Base-by-base conservation (phyloP, 164 flowering plant species). In the Warburgia ugandensis region DNA sequence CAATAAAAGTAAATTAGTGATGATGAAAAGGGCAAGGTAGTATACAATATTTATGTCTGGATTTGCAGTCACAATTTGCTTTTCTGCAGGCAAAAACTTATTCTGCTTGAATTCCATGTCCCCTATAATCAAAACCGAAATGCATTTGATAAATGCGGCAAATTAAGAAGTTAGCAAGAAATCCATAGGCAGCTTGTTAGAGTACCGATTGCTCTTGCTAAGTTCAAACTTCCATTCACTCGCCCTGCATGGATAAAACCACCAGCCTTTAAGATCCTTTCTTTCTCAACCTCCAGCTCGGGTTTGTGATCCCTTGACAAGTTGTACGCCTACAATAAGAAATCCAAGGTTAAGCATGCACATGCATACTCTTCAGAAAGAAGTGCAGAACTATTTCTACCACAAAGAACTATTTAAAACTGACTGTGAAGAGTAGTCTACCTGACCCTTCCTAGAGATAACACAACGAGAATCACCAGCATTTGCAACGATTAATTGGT, bases 391-490 rank as follows among this genome's bases (percentile, higher is more conserved):
- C n/a, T n/a, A n/a, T n/a, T n/a, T n/a, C n/a, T n/a, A n/a, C n/a
- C n/a, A n/a, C n/a, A n/a, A n/a, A n/a, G n/a, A n/a, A n/a, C n/a
- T n/a, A 36, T 7, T 37, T 14, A 37, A 45, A 11, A 27, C n/a
- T 45, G 14, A 13, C 10, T 30, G 8, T 17, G 4, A 13, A 41
- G 28, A 14, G 19, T 40, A 61, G 29, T 22, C 39, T 77, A 94
- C 99, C 96, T 89, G 90, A 41, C 96, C 97, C 80, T 84, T 89
- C 60, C 97, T 73, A 29, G 96, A 94, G 55, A 94, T 78, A 42
- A 94, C 96, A 76, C 99, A 89, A 6, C 99, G 96, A 43, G 99
- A 94, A 77, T 94, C 99, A 63, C 97, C 99, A 62, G 97, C 99
- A 86, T 94, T 94, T 52, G 97, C 96, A 55, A 89, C 95, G 69